phyloP scores from a whole-genome alignment of 352 stramenopile genomes.

The Globisporangium yorkense region DNA sequence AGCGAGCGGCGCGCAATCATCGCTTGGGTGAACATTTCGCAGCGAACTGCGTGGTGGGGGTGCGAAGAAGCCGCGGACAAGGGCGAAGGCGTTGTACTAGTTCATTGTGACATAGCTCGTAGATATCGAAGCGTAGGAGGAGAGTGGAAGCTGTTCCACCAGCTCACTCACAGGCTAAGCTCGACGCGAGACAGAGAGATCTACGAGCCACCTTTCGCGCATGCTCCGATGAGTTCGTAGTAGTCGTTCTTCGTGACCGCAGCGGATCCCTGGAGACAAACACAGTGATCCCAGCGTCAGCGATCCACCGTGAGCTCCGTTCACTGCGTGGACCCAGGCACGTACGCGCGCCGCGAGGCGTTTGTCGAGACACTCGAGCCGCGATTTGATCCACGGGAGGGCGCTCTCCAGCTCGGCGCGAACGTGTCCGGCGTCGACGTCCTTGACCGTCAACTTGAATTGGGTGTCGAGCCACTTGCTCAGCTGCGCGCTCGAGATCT shows the following conservation, averaged over 20 bases:
- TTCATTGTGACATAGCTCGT: too few species aligned
- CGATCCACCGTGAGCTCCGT: too few species aligned
- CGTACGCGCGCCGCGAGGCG: neutral
- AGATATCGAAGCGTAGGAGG: too few species aligned
- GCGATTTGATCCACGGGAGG: neutral
- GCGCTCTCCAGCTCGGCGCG: neutral
- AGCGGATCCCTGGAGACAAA: neutral
- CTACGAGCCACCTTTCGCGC: neutral
- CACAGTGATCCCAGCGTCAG: too few species aligned
- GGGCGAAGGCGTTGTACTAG: too few species aligned
- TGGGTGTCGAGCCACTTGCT: constrained; percentile 4
- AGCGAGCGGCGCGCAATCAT: too few species aligned
- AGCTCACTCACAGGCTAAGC: too few species aligned
- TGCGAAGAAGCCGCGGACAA: too few species aligned
- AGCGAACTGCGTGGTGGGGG: too few species aligned
- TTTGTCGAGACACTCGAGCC: neutral
- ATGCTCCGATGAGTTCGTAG: neutral
- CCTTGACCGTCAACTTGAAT: neutral
- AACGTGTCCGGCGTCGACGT: neutral
- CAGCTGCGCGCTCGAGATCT: neutral
- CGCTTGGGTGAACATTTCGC: too few species aligned
- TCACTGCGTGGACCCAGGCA: neutral
- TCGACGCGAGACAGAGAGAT: too few species aligned
- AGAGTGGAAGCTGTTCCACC: too few species aligned
- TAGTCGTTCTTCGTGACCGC: neutral